Conservation (phyloP, 805 yeast species). For the Saccharomyces cerevisiae region DNA sequence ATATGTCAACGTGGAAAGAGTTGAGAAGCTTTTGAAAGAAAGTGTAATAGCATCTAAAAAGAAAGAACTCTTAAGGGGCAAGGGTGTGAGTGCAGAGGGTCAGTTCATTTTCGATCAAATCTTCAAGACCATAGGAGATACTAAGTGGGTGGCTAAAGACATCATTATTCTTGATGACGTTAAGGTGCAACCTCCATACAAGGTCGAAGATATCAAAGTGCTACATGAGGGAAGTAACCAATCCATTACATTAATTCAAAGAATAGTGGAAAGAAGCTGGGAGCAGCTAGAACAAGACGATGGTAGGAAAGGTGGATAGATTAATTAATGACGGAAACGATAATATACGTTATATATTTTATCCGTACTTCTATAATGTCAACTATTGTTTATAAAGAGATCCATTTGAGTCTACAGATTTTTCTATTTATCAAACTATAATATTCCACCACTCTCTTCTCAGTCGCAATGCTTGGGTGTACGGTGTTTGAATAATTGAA, state of each 20-base stretch:
- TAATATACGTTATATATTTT: neutral
- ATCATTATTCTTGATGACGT: constrained; percentile 43
- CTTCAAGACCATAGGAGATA: constrained; percentile 37
- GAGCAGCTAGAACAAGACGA: constrained; percentile 31
- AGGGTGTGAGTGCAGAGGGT: constrained; percentile 35
- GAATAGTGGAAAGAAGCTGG: constrained; percentile 46
- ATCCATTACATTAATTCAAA: constrained; percentile 37
- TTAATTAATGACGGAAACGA: neutral
- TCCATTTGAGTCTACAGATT: neutral
- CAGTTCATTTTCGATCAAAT: constrained; percentile 39
- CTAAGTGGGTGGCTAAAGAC: constrained; percentile 37
- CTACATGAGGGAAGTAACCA: constrained; percentile 17
- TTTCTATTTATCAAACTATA: neutral
- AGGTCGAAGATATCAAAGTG: constrained; percentile 21
- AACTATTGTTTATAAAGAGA: neutral
- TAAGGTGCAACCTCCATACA: constrained; percentile 38
- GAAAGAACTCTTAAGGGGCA: constrained; percentile 25
- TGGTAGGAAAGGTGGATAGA: constrained; percentile 46
- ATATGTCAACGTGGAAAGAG: constrained; percentile 26
- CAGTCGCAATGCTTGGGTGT: neutral
- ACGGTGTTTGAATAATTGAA: neutral
- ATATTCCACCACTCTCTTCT: neutral
- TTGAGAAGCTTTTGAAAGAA: constrained; percentile 19
- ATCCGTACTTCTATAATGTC: neutral
- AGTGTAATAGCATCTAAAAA: constrained; percentile 21